Conservation (phyloP, 192 early-diverging fungal genomes). For the Coemansia aciculifera region DNA sequence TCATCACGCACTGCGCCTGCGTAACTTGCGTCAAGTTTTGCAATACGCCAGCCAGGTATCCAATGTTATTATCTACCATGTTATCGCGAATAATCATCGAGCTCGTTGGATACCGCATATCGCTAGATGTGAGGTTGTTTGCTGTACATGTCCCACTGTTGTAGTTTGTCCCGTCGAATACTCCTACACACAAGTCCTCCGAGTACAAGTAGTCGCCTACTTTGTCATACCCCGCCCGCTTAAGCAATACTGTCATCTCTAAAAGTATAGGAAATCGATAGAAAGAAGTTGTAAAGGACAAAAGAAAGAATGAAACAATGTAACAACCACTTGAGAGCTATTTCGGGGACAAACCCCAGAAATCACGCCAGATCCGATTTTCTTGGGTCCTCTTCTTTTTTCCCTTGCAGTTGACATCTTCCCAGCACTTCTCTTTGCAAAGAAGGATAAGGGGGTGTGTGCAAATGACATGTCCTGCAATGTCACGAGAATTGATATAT, state of each 20-base stretch:
- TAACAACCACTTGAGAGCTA: background rate
- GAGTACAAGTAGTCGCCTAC: slow-evolving; percentile 47
- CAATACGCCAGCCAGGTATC: slow-evolving; percentile 22
- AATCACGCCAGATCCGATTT: background rate
- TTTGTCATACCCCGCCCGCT: slow-evolving; percentile 25
- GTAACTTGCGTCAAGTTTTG: slow-evolving; percentile 30
- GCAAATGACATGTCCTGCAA: background rate
- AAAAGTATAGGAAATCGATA: background rate
- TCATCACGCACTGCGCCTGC: slow-evolving; percentile 53
- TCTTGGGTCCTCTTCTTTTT: background rate
- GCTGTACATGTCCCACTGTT: slow-evolving; percentile 44
- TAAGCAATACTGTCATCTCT: slow-evolving; percentile 3
- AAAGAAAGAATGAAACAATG: background rate
- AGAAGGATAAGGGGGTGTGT: background rate
- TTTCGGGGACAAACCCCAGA: background rate
- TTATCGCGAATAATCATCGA: slow-evolving; percentile 44
- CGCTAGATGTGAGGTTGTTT: slow-evolving; percentile 14
- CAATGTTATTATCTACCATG: slow-evolving; percentile 18
- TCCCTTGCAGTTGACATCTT: background rate
- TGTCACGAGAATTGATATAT: background rate
- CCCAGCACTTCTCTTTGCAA: background rate
- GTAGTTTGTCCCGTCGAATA: slow-evolving; percentile 43
- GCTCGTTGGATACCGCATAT: slow-evolving; percentile 9
- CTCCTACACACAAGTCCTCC: slow-evolving; percentile 47
- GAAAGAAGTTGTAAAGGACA: background rate